phyloP scores from a whole-genome alignment of 1,139 yeast genomes.

The Arxiozyma slooffiae region DNA sequence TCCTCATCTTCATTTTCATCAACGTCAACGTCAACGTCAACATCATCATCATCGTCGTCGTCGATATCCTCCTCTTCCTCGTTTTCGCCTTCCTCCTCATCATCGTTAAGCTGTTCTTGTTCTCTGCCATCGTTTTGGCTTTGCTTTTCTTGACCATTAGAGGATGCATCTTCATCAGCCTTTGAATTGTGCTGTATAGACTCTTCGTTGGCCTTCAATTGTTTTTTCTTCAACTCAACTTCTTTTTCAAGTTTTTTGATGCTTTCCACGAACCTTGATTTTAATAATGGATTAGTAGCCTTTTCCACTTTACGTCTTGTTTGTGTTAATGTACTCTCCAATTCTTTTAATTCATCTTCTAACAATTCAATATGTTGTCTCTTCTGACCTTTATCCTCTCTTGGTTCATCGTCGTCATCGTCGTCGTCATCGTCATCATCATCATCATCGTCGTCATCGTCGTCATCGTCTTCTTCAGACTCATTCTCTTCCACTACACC shows the following conservation, averaged over 20 bases:
- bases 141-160: slow-evolving; percentile 26
- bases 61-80: too few species aligned
- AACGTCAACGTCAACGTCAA: too few species aligned
- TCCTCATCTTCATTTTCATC: slow-evolving; percentile 28
- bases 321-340: slow-evolving; percentile 67
- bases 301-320: slow-evolving; percentile 66
- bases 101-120: slow-evolving; percentile 21
- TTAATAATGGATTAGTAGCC: slow-evolving; percentile 80
- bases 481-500: slow-evolving; percentile 36
- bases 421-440: slow-evolving; percentile 38
- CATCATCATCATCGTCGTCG: too few species aligned
- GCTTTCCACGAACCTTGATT: slow-evolving; percentile 76
- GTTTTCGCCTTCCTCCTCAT: too few species aligned
- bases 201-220: slow-evolving; percentile 41
- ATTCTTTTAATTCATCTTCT: slow-evolving; percentile 79
- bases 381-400: slow-evolving; percentile 28
- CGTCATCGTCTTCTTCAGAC: slow-evolving; percentile 47
- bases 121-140: slow-evolving; percentile 25
- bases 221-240: slow-evolving; percentile 70
- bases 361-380: slow-evolving; percentile 67
- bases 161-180: slow-evolving; percentile 20
- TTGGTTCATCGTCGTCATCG: slow-evolving; percentile 23
- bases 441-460: too few species aligned
- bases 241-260: slow-evolving; percentile 73
- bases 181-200: slow-evolving; percentile 7